Conservation (phyloP, 1,284 basidiomycete species). For the Takashimella tepidaria region DNA sequence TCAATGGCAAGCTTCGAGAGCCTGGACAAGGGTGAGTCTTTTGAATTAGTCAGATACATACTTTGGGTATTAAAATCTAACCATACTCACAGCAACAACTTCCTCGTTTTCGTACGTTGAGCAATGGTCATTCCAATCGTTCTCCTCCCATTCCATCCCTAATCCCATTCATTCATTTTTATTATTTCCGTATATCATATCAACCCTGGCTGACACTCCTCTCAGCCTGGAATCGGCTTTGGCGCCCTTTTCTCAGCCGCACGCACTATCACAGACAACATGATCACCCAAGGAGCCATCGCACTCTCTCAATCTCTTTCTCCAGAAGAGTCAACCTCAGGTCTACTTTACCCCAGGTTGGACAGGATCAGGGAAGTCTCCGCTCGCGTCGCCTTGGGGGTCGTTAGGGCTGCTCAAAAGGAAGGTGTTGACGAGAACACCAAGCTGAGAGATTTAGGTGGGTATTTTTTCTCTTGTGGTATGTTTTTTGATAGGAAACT, state of each 20-base stretch:
- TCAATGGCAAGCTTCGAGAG: slow-evolving; percentile 59
- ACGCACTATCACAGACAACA: slow-evolving; percentile 39
- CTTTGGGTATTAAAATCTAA: too few species aligned
- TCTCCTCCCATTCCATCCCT: too few species aligned
- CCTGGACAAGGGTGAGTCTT: slow-evolving; percentile 68
- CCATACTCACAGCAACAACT: slow-evolving; percentile 48
- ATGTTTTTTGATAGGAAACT: not conserved
- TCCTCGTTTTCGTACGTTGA: slow-evolving; percentile 29
- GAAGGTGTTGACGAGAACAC: slow-evolving; percentile 49
- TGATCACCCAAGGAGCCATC: slow-evolving; percentile 55
- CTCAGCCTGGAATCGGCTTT: slow-evolving; percentile 68
- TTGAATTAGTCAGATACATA: too few species aligned
- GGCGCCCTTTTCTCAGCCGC: slow-evolving; percentile 62
- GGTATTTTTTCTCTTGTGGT: slow-evolving; percentile 6
- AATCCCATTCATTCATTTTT: too few species aligned
- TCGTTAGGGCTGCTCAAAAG: slow-evolving; percentile 71
- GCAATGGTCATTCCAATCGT: slow-evolving; percentile 10
- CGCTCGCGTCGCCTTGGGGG: slow-evolving; percentile 62
- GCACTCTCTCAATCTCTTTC: slow-evolving; percentile 74
- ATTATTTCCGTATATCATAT: too few species aligned
- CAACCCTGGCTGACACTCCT: too few species aligned
- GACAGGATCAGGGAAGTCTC: slow-evolving; percentile 80
- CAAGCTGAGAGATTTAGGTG: slow-evolving; percentile 26
- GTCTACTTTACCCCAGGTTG: slow-evolving; percentile 69
- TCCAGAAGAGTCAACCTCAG: slow-evolving; percentile 60